Base-by-base conservation (phyloP, 805 yeast species). In the Wickerhamomyces rabaulensis region DNA sequence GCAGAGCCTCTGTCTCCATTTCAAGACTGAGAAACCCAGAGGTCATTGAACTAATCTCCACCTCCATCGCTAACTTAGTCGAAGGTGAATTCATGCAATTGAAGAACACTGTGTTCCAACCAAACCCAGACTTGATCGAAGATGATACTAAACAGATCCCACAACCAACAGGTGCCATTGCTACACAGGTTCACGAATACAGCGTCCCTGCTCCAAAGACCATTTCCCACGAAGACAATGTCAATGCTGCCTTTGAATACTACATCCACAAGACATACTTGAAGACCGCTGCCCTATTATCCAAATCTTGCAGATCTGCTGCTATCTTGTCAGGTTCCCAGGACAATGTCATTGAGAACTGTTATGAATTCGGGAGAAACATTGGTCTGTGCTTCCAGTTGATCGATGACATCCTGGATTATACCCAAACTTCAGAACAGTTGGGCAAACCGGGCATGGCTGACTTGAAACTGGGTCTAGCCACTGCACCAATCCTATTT, bases 81-180 rank as follows among this genome's bases (percentile, higher is more conserved):
- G 99, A 94, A 69, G 99, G 99, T 43, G 99, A 94, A 69, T 92
- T 94, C 64, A 94, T 94, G 98, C 99, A 94, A 69, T 78, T 94
- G 71, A 91, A 92, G 57, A 94, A 94, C 67, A 89, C 97, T 0
- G 94, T 91, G 8, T 69, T 85, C 38, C 77, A 73, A 49, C 79
- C 78, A 29, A 61, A 73, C 43, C 61, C 70, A 27, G 63, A 66
- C 40, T 65, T 73, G 19, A 69, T 74, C 48, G 87, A 78, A 51
- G 77, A 69, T 46, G 76, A 70, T 43, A 56, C 58, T 1, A 57
- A 65, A 42, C 59, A 40, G 58, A 76, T 66, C 52, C 89, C 89
- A 6, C 55, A 58, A 13, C 76, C 84, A 36, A 78, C 87, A 0
- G 87, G 87, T 3, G 79, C 73, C 48, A 79, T 84, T 1, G 83